A percentile compares a stretch with the other conserved stretches of the same genome.
These are phyloP conservation scores for Acer saccharum DNA, from an alignment of 345 rosid genomes.

Conservation along the genomic window DNA sequence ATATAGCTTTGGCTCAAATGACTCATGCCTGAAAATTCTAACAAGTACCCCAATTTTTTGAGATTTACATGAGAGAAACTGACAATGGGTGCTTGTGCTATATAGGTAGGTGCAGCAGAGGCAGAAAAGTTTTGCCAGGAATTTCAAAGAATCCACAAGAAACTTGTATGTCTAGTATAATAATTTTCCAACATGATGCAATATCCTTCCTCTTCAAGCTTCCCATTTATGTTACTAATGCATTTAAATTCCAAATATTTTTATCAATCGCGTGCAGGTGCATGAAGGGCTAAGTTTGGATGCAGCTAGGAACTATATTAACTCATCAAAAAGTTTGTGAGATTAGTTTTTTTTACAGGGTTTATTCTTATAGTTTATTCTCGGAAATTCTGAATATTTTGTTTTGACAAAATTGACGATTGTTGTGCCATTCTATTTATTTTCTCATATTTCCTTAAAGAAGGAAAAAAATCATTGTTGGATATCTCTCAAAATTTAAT, in stretches of 20 bases:
- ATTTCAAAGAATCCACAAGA: slow-evolving; percentile 73
- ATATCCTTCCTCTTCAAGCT: background rate
- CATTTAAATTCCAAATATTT: background rate
- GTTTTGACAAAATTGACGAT: background rate
- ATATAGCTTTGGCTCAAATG: too few relatives aligned
- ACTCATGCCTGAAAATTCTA: background rate
- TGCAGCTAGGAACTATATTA: slow-evolving; percentile 52
- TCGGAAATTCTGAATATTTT: background rate
- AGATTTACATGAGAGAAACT: background rate
- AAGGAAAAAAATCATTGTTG: background rate
- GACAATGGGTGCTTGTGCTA: background rate
- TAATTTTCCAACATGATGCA: background rate
- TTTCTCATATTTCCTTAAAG: background rate
- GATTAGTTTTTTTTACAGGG: slow-evolving; percentile 17
- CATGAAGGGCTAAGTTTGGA: slow-evolving; percentile 62
- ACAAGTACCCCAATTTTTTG: background rate
- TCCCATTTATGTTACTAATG: background rate
- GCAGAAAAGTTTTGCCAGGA: slow-evolving; percentile 80
- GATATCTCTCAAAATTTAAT: background rate
- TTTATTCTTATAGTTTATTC: background rate
- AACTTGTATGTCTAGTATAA: slow-evolving; percentile 51
- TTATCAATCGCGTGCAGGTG: slow-evolving; percentile 44
- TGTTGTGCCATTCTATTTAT: background rate
- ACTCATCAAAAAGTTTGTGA: slow-evolving; percentile 20
- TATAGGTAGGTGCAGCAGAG: slow-evolving; percentile 67